phyloP scores from a whole-genome alignment of 768 basidiomycete species.

The Pulveroboletus sp. region DNA sequence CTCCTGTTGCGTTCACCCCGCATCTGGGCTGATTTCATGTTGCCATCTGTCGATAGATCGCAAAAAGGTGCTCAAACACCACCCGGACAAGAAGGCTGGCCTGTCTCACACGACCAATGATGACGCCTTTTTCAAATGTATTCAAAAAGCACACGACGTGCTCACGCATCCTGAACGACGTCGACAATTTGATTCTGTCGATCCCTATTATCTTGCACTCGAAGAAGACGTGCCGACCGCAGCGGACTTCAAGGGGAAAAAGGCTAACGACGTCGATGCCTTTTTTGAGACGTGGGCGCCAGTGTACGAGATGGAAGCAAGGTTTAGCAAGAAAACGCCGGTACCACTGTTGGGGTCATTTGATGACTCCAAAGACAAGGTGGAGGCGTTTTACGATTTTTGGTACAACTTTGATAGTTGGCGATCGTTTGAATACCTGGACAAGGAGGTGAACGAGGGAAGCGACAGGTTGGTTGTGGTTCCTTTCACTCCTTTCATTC shows the following conservation, averaged over 20 bases:
- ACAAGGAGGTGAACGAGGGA: slow-evolving; percentile 98
- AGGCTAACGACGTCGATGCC: slow-evolving; percentile 44
- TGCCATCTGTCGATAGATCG: slow-evolving; percentile 56
- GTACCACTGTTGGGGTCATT: slow-evolving; percentile 74
- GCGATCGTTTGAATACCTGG: slow-evolving; percentile 95
- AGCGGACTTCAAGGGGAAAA: slow-evolving; percentile 46
- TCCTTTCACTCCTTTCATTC: background rate
- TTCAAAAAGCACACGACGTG: slow-evolving; percentile 96
- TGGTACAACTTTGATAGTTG: slow-evolving; percentile 99
- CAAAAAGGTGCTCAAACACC: slow-evolving; percentile 98
- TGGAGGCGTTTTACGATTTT: slow-evolving; percentile 95
- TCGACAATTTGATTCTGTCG: slow-evolving; percentile 95
- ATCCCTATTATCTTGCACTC: slow-evolving; percentile 66
- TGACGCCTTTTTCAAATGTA: slow-evolving; percentile 99
- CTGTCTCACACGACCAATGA: slow-evolving; percentile 83
- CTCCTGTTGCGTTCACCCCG: background rate
- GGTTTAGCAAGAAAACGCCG: slow-evolving; percentile 84
- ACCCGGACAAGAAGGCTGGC: slow-evolving; percentile 93
- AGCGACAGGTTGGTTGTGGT: slow-evolving; percentile 70
- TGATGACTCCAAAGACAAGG: slow-evolving; percentile 71
- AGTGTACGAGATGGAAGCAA: slow-evolving; percentile 87
- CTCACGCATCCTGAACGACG: slow-evolving; percentile 82
- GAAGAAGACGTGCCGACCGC: slow-evolving; percentile 75
- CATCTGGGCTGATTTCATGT: background rate
- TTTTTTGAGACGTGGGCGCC: slow-evolving; percentile 75